Evolutionary conservation across 208 protist genomes (phyloP).

Genomic region (Leishmania mexicana): DNA sequence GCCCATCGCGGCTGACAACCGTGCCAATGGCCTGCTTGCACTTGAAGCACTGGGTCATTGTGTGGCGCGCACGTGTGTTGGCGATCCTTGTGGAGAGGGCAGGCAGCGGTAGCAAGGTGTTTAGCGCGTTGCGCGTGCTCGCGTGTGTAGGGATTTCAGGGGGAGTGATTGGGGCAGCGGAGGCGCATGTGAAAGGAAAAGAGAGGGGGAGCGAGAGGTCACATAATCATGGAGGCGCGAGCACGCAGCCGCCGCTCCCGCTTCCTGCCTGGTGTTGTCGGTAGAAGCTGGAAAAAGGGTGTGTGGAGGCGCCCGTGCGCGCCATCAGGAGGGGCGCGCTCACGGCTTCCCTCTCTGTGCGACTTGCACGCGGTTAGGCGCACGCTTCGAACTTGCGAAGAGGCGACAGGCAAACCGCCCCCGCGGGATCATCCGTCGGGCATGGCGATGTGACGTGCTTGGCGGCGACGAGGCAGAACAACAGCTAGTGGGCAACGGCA

Average conservation of each 20-base stretch:
- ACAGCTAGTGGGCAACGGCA: background rate
- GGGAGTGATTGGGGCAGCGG: background rate
- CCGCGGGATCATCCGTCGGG: background rate
- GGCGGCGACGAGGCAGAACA: background rate
- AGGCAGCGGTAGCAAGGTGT: background rate
- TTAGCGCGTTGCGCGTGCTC: background rate
- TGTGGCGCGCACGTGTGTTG: background rate
- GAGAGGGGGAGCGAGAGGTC: background rate
- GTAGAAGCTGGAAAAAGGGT: background rate
- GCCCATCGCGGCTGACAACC: conserved; percentile 68
- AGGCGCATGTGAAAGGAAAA: background rate
- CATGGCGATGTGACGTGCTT: background rate
- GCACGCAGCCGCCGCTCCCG: background rate
- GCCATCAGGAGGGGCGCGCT: background rate
- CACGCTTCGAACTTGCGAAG: background rate
- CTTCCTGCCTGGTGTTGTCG: background rate
- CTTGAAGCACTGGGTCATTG: conserved; percentile 69
- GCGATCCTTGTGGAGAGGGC: background rate
- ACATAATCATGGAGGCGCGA: background rate
- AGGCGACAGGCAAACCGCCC: background rate
- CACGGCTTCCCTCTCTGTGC: background rate
- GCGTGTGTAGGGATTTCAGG: background rate
- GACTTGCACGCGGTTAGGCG: background rate
- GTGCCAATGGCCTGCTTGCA: conserved; percentile 52
- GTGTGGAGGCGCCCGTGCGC: background rate